Evolutionary conservation across 345 rosid genomes (phyloP).

Genomic region (sweet orange (Citrus sinensis)): DNA sequence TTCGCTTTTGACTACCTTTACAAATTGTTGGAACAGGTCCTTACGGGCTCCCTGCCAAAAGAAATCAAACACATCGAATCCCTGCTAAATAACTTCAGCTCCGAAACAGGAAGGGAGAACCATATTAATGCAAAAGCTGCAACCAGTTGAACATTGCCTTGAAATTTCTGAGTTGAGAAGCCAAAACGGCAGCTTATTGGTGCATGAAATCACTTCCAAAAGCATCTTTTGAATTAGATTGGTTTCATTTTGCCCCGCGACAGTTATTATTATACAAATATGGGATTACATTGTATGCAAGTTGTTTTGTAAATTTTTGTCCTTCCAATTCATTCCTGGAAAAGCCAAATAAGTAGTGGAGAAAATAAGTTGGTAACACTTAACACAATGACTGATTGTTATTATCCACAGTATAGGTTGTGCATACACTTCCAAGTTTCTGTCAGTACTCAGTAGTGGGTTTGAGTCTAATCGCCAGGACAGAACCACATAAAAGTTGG

Average conservation of each 20-base stretch:
- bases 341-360: not conserved
- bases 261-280: not conserved
- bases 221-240: not conserved
- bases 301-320: not conserved
- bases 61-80: constrained; percentile 78
- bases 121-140: constrained; percentile 10
- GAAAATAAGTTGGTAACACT: not conserved
- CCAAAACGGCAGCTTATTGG: not conserved
- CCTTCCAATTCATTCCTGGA: not conserved
- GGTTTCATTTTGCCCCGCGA: not conserved
- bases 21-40: constrained; percentile 46
- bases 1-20: not conserved
- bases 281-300: not conserved
- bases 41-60: constrained; percentile 95
- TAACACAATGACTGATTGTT: not conserved
- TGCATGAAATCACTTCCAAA: not conserved
- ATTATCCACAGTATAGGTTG: not conserved
- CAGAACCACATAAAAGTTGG: too few species aligned
- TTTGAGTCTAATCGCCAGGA: not conserved
- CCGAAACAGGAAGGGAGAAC: constrained; percentile 5
- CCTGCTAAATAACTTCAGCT: constrained; percentile 57
- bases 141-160: not conserved
- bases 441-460: not conserved
- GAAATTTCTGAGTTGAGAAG: not conserved
- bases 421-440: not conserved